A percentile compares a stretch with the other conserved stretches of the same genome.
Conservation (phyloP, 176 grass and related monocot species). For the Aegilops speltoides region DNA sequence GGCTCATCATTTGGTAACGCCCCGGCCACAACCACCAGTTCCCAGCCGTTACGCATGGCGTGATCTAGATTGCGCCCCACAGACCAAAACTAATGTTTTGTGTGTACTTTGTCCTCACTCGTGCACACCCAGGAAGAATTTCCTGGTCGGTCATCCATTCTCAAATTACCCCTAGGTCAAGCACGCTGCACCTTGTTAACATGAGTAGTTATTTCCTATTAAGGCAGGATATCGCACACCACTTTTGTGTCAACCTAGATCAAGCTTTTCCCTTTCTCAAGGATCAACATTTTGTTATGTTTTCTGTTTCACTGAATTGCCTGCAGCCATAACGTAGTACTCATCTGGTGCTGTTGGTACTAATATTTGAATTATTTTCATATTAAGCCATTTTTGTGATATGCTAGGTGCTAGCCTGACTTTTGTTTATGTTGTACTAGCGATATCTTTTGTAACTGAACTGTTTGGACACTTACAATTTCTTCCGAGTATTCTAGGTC, state of each 20-base stretch:
- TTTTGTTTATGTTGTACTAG: slow-evolving; percentile 5
- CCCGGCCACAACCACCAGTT: too few species aligned
- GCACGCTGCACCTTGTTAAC: too few species aligned
- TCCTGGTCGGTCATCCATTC: too few species aligned
- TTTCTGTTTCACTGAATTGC: background rate
- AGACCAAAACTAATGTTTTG: too few species aligned
- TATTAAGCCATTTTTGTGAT: background rate
- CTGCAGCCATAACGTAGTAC: background rate
- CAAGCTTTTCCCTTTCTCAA: background rate
- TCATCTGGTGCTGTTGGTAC: background rate
- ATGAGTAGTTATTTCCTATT: too few species aligned
- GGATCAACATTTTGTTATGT: background rate
- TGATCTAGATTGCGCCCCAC: too few species aligned
- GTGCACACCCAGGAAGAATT: too few species aligned
- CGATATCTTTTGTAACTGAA: background rate
- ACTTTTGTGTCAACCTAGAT: background rate
- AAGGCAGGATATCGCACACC: too few species aligned
- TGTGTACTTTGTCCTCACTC: too few species aligned
- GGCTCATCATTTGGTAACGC: too few species aligned
- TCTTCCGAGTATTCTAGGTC: slow-evolving; percentile 16
- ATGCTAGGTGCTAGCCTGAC: background rate
- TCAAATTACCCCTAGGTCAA: too few species aligned
- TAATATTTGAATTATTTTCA: background rate
- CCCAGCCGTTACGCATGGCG: too few species aligned
- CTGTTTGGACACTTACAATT: background rate